A percentile compares a stretch with the other conserved stretches of the same genome.
These are phyloP conservation scores for Xerocomus brunneocitrinus DNA, from an alignment of 768 basidiomycete genomes.

Conservation along the genomic window DNA sequence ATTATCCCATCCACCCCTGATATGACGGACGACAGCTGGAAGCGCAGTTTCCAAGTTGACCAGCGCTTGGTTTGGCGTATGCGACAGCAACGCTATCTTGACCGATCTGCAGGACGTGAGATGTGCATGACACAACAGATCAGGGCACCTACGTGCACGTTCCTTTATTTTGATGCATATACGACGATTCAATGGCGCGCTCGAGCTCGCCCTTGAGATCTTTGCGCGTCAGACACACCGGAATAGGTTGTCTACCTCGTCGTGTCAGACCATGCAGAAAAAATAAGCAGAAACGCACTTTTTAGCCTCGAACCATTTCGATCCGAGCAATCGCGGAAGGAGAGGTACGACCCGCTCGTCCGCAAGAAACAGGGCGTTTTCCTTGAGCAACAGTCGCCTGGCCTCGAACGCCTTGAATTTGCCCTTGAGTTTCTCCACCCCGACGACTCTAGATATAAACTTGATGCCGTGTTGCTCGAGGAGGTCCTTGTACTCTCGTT, in stretches of 20 bases:
- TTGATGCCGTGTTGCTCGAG: constrained; percentile 73
- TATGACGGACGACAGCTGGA: constrained; percentile 63
- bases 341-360: constrained; percentile 88
- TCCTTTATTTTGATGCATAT: constrained; percentile 92
- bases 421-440: constrained; percentile 86
- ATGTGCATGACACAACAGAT: background rate
- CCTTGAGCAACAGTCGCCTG: constrained; percentile 75
- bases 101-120: constrained; percentile 53
- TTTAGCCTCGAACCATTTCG: constrained; percentile 91
- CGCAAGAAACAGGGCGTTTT: constrained; percentile 89
- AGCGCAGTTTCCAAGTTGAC: constrained; percentile 76
- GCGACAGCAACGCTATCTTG: constrained; percentile 73
- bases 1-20: constrained; percentile 87
- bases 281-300: constrained; percentile 56
- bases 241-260: constrained; percentile 78
- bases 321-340: constrained; percentile 82
- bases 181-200: constrained; percentile 88
- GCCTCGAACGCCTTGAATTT: constrained; percentile 87
- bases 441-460: constrained; percentile 90
- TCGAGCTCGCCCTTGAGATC: constrained; percentile 92
- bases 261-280: background rate
- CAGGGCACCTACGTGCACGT: constrained; percentile 74
- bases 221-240: constrained; percentile 83
- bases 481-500: constrained; percentile 93
- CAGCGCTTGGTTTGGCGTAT: constrained; percentile 67